A percentile compares a stretch with the other conserved stretches of the same genome.
phyloP scores from a whole-genome alignment of 352 stramenopile species.

The Detonula confervacea region DNA sequence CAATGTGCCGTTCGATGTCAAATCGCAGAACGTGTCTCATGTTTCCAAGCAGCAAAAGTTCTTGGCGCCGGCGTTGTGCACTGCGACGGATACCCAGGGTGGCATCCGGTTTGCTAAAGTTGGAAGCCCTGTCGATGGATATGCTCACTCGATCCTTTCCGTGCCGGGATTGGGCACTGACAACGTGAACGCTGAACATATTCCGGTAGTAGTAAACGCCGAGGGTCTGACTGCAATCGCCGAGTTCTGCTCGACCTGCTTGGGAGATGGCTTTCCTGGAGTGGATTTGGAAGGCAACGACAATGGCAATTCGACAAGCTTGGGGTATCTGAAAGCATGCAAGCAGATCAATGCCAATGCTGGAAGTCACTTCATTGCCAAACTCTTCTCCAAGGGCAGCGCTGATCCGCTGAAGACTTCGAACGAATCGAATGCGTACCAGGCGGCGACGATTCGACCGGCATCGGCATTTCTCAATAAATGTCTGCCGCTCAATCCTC shows the following conservation, averaged over 20 bases:
- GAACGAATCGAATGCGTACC: slow-evolving; percentile 59
- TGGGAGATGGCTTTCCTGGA: slow-evolving; percentile 76
- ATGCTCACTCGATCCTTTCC: slow-evolving; percentile 80
- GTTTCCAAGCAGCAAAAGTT: slow-evolving; percentile 63
- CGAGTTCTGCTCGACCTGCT: slow-evolving; percentile 64
- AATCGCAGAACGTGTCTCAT: slow-evolving; percentile 56
- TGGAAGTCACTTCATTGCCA: slow-evolving; percentile 74
- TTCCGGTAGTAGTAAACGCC: slow-evolving; percentile 70
- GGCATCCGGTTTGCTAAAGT: slow-evolving; percentile 81
- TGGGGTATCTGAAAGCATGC: slow-evolving; percentile 68
- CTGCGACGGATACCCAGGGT: slow-evolving; percentile 72
- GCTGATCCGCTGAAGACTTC: slow-evolving; percentile 7
- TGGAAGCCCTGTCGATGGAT: slow-evolving; percentile 65
- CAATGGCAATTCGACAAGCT: slow-evolving; percentile 63
- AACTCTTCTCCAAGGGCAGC: slow-evolving; percentile 63
- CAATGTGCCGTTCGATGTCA: slow-evolving; percentile 77
- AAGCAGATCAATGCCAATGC: slow-evolving; percentile 63
- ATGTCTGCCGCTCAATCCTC: slow-evolving; percentile 73
- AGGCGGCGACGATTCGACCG: slow-evolving; percentile 65
- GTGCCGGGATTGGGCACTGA: slow-evolving; percentile 77
- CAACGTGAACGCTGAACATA: slow-evolving; percentile 20
- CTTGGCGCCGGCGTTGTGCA: slow-evolving; percentile 73
- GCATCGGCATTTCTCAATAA: slow-evolving; percentile 74
- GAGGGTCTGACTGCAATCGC: slow-evolving; percentile 50
- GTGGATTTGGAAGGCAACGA: slow-evolving; percentile 56